A percentile compares a stretch with the other conserved stretches of the same genome.
Conservation (phyloP, 208 protist genomes). For the Ichthyophonus hoferi region DNA sequence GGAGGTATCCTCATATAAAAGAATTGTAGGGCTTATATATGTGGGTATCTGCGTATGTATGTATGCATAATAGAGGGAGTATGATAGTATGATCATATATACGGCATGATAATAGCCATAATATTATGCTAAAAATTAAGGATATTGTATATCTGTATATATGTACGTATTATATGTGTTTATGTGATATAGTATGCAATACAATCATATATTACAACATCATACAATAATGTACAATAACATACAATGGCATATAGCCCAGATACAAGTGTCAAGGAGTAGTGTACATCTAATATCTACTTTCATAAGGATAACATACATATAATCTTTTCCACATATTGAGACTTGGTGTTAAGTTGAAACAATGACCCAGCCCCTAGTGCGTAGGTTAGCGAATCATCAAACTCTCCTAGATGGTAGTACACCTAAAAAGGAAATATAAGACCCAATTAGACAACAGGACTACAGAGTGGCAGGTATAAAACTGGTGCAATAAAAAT, state of each 20-base stretch:
- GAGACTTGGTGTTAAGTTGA: conserved; percentile 67
- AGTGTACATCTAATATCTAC: too few relatives aligned
- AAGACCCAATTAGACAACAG: background rate
- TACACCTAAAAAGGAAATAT: conserved; percentile 82
- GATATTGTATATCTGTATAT: too few relatives aligned
- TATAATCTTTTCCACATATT: conserved; percentile 65
- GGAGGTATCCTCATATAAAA: background rate
- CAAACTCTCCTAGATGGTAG: conserved; percentile 92
- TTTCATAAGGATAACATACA: conserved; percentile 61
- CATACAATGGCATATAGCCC: conserved; percentile 11
- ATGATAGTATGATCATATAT: too few relatives aligned
- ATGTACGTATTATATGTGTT: too few relatives aligned
- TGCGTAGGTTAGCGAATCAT: conserved; percentile 86
- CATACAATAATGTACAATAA: background rate
- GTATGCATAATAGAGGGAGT: background rate
- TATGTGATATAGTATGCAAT: too few relatives aligned
- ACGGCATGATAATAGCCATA: conserved; percentile 19
- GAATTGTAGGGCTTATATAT: background rate
- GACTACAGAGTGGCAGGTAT: too few relatives aligned
- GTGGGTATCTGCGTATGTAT: background rate
- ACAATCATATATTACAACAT: background rate
- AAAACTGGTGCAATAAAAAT: background rate
- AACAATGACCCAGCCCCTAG: conserved; percentile 86
- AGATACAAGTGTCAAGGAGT: too few relatives aligned
- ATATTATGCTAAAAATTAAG: conserved; percentile 3